These are phyloP conservation scores for Chaetomium fimeti DNA, from an alignment of 495 filamentous ascomycete genomes.

Conservation along the genomic window DNA sequence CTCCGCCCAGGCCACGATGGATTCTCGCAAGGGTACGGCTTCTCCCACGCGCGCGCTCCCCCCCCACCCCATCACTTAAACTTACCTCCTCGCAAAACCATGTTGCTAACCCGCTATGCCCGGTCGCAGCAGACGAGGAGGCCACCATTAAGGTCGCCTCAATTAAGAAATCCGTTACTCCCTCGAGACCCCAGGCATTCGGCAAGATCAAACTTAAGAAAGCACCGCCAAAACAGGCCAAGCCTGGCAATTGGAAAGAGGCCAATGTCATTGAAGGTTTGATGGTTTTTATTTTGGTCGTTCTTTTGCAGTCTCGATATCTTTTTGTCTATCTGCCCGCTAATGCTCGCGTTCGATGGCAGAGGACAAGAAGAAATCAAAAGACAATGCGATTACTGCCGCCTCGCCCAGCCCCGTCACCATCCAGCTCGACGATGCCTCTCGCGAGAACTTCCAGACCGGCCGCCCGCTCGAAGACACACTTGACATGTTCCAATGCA, in stretches of 20 bases:
- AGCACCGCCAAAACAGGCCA: constrained; percentile 54
- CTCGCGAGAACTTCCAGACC: constrained; percentile 68
- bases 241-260: constrained; percentile 58
- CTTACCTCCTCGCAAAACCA: neutral
- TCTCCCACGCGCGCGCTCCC: constrained; percentile 1
- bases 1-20: constrained; percentile 30
- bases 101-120: neutral
- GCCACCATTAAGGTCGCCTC: constrained; percentile 58
- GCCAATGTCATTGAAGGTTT: constrained; percentile 55
- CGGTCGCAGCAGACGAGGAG: constrained; percentile 44
- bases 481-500: constrained; percentile 70
- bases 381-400: constrained; percentile 42
- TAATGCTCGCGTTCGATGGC: neutral
- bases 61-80: neutral
- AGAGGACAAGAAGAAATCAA: constrained; percentile 50
- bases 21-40: constrained; percentile 36
- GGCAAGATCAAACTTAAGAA: constrained; percentile 71
- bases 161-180: constrained; percentile 52
- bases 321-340: neutral
- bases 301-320: neutral
- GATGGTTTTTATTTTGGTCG: constrained; percentile 16
- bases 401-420: constrained; percentile 56
- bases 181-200: constrained; percentile 28
- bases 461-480: constrained; percentile 69
- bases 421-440: constrained; percentile 69